These are phyloP conservation scores for Peterozyma xylosa DNA, from an alignment of 805 yeast species.

Conservation along the genomic window DNA sequence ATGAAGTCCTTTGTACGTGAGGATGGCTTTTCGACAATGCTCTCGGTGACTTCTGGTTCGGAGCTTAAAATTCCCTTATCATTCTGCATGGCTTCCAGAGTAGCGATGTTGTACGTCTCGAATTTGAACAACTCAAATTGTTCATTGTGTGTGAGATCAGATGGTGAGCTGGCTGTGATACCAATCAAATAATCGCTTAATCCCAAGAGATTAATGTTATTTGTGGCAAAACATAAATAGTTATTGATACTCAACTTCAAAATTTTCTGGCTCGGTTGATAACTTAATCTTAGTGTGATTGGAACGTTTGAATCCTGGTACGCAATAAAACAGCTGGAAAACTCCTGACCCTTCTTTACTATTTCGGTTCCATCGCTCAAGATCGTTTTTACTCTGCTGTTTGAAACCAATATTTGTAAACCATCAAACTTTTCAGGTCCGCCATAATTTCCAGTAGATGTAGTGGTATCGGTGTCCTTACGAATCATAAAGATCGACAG, in stretches of 20 bases:
- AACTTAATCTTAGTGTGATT: constrained; percentile 56
- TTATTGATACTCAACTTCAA: constrained; percentile 69
- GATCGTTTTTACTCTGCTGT: constrained; percentile 44
- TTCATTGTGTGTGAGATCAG: constrained; percentile 32
- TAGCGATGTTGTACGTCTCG: constrained; percentile 44
- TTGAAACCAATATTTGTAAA: constrained; percentile 44
- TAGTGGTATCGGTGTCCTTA: constrained; percentile 10
- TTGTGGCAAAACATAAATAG: constrained; percentile 61
- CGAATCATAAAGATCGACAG: constrained; percentile 50
- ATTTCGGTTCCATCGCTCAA: constrained; percentile 49
- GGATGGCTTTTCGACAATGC: constrained; percentile 19
- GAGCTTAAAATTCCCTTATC: constrained; percentile 43
- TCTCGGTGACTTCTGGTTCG: constrained; percentile 37
- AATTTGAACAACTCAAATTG: constrained; percentile 59
- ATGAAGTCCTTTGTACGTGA: constrained; percentile 8
- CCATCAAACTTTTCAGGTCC: constrained; percentile 61
- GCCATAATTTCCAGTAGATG: constrained; percentile 28
- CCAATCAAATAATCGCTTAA: constrained; percentile 39
- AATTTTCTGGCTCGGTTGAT: constrained; percentile 30
- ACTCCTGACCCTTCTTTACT: constrained; percentile 25
- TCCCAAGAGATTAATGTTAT: constrained; percentile 37
- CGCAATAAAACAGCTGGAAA: constrained; percentile 50
- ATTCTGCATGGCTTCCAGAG: constrained; percentile 44
- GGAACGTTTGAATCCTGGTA: constrained; percentile 71
- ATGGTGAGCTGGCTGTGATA: constrained; percentile 38